These are phyloP conservation scores for Corylus americana DNA, from an alignment of 306 rosid species.

Conservation along the genomic window DNA sequence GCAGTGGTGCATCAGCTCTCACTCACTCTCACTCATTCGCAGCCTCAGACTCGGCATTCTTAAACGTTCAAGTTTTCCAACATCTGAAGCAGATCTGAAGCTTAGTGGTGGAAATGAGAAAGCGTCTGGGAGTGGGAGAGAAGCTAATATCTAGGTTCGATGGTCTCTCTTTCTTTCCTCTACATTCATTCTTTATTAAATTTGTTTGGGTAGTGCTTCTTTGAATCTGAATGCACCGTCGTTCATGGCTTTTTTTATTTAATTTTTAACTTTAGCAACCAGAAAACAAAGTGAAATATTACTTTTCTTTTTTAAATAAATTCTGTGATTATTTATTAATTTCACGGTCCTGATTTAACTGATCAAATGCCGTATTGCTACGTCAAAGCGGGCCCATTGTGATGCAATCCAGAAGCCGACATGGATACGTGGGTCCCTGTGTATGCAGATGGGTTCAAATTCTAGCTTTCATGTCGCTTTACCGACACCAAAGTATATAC, in stretches of 20 bases:
- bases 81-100: background rate
- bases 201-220: too few species aligned
- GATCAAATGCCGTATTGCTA: background rate
- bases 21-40: background rate
- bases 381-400: background rate
- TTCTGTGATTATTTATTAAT: background rate
- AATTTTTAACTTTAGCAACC: too few species aligned
- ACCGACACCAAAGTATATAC: slow-evolving; percentile 6
- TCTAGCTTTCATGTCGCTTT: slow-evolving; percentile 27
- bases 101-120: background rate
- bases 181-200: background rate
- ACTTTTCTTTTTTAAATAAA: too few species aligned
- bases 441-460: slow-evolving; percentile 15
- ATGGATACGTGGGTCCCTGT: slow-evolving; percentile 3
- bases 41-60: background rate
- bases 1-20: background rate
- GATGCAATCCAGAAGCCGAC: background rate
- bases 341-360: slow-evolving; percentile 18
- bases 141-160: background rate
- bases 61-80: too few species aligned
- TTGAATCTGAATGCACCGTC: too few species aligned
- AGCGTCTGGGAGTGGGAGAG: background rate
- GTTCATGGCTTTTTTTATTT: too few species aligned
- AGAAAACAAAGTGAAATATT: too few species aligned
- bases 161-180: background rate